phyloP scores from a whole-genome alignment of 768 basidiomycete species.

The Antrodiella citrinella region DNA sequence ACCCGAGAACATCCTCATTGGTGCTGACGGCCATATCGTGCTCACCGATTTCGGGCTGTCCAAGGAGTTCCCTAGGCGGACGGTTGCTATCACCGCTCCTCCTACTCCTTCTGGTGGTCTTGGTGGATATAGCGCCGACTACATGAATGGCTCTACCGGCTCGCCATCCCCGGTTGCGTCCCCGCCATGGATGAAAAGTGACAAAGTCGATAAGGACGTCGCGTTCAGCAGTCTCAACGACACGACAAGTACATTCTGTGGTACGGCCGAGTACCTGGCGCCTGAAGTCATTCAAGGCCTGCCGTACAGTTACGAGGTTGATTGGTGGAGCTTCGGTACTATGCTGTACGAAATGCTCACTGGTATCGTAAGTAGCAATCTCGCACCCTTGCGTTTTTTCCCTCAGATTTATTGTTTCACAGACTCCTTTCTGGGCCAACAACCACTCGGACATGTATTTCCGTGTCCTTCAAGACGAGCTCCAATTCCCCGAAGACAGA shows the following conservation, averaged over 20 bases:
- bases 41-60: conserved; percentile 95
- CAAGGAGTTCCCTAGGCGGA: conserved; percentile 74
- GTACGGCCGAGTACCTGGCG: conserved; percentile 94
- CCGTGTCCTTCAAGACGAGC: conserved; percentile 82
- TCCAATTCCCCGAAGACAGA: conserved; percentile 83
- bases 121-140: conserved; percentile 25
- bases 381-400: background rate
- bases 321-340: conserved; percentile 98
- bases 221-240: conserved; percentile 56
- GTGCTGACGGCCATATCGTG: conserved; percentile 90
- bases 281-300: conserved; percentile 93
- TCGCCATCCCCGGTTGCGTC: conserved; percentile 29
- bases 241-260: conserved; percentile 82
- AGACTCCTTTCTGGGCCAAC: conserved; percentile 92
- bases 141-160: conserved; percentile 32
- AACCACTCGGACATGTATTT: conserved; percentile 96
- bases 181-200: conserved; percentile 76
- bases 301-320: conserved; percentile 88
- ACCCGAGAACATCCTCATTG: conserved; percentile 94
- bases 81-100: conserved; percentile 38
- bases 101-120: conserved; percentile 46
- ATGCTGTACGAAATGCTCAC: conserved; percentile 98
- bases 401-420: conserved; percentile 11
- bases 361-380: conserved; percentile 71
- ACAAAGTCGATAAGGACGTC: conserved; percentile 45